Conservation (phyloP, 1,139 yeast species). For the Torulaspora pretoriensis region DNA sequence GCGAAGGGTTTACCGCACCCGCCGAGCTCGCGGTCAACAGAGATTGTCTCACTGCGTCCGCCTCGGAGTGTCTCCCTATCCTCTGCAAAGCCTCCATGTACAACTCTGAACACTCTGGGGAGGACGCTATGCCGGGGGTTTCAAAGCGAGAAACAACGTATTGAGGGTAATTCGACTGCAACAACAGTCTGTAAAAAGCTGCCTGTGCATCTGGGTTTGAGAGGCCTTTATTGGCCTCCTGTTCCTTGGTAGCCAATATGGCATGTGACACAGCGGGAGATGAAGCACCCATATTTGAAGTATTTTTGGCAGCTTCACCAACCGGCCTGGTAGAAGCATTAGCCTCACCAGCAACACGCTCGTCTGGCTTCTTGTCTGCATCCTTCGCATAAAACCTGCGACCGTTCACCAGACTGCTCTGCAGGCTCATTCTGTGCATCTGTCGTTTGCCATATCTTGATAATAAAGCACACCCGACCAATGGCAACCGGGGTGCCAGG, state of each 20-base stretch:
- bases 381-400: constrained; percentile 12
- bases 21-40: constrained; percentile 34
- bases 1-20: constrained; percentile 33
- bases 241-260: constrained; percentile 66
- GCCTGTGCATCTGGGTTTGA: constrained; percentile 71
- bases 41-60: constrained; percentile 46
- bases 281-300: constrained; percentile 4
- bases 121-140: constrained; percentile 81
- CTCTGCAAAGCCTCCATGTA: constrained; percentile 77
- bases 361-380: constrained; percentile 1
- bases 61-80: constrained; percentile 74
- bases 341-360: not conserved
- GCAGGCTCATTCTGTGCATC: not conserved
- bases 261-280: constrained; percentile 27
- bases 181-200: constrained; percentile 66
- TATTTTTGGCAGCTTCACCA: not conserved
- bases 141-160: constrained; percentile 89
- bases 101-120: constrained; percentile 69
- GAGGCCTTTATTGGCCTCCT: constrained; percentile 71
- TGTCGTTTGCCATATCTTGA: constrained; percentile 3
- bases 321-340: not conserved
- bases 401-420: constrained; percentile 7
- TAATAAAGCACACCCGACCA: constrained; percentile 5
- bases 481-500: constrained; percentile 10
- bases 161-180: constrained; percentile 83